Percentiles rank a stretch among this genome's conserved stretches.
phyloP scores from a whole-genome alignment of 495 filamentous ascomycete genomes.

The Aspergillus heteromorphus region DNA sequence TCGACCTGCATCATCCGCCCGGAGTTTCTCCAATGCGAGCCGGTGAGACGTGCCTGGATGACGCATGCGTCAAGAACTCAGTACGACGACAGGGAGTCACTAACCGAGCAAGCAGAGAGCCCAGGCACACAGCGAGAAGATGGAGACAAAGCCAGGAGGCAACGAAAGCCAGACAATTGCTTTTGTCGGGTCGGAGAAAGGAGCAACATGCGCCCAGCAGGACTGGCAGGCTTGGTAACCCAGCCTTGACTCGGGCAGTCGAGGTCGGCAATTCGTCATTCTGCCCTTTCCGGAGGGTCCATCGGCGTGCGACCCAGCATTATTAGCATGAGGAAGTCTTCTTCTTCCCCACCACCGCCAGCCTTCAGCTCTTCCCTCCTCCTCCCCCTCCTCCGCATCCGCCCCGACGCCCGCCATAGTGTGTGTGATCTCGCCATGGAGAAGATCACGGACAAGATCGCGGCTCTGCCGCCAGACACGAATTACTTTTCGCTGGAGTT shows the following conservation, averaged over 20 bases:
- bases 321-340: background rate
- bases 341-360: background rate
- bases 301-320: background rate
- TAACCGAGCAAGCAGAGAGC: background rate
- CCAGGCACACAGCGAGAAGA: background rate
- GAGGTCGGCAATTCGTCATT: conserved; percentile 3
- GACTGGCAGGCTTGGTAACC: no score
- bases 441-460: conserved; percentile 95
- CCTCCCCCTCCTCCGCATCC: background rate
- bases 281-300: conserved; percentile 8
- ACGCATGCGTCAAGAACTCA: background rate
- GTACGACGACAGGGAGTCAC: no score
- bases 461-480: conserved; percentile 72
- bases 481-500: conserved; percentile 97
- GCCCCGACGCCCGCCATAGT: background rate
- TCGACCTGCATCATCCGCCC: background rate
- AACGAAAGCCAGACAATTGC: no score
- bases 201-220: no score
- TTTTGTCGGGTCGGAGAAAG: no score
- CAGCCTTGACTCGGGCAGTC: no score
- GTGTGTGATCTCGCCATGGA: conserved; percentile 50
- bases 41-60: background rate
- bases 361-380: background rate
- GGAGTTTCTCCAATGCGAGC: background rate
- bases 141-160: no score